Evolutionary conservation across 192 early-diverging fungal genomes (phyloP).

Genomic region (Entomortierella lignicola): DNA sequence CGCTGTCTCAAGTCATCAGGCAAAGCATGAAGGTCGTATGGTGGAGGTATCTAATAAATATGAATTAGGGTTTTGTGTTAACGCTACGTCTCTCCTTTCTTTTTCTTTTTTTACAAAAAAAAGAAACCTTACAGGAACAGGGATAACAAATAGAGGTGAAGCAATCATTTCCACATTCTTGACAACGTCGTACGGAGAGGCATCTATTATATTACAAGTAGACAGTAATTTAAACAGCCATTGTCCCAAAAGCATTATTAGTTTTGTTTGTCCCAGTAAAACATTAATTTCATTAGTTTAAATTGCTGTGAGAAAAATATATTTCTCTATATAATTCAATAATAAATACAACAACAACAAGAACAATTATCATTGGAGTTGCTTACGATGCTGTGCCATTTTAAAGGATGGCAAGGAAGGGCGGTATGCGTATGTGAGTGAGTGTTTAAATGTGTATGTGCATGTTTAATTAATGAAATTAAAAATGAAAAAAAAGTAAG

Average conservation of each 20-base stretch:
- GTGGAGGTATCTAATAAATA: slow-evolving; percentile 37
- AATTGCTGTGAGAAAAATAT: too few species aligned
- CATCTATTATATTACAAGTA: too few species aligned
- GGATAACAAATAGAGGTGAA: slow-evolving; percentile 44
- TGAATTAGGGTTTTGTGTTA: not conserved
- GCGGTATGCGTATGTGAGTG: not conserved
- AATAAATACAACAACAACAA: not conserved
- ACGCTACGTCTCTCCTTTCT: not conserved
- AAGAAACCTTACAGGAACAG: slow-evolving; percentile 26
- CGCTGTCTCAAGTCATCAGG: slow-evolving; percentile 33
- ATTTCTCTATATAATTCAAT: not conserved
- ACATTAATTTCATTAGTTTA: too few species aligned
- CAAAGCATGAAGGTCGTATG: slow-evolving; percentile 37
- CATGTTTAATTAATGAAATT: not conserved
- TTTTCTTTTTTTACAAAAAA: not conserved
- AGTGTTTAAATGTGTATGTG: not conserved
- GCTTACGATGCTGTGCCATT: slow-evolving; percentile 48
- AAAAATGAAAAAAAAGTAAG: not conserved
- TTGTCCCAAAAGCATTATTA: too few species aligned
- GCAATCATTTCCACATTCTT: slow-evolving; percentile 51
- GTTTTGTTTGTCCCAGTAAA: too few species aligned
- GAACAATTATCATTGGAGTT: not conserved
- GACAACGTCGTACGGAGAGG: slow-evolving; percentile 50
- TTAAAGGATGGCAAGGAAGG: not conserved
- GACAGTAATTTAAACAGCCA: too few species aligned